Evolutionary conservation across 1,284 basidiomycete genomes (phyloP).

Genomic region (Apiotrichum siamense): DNA sequence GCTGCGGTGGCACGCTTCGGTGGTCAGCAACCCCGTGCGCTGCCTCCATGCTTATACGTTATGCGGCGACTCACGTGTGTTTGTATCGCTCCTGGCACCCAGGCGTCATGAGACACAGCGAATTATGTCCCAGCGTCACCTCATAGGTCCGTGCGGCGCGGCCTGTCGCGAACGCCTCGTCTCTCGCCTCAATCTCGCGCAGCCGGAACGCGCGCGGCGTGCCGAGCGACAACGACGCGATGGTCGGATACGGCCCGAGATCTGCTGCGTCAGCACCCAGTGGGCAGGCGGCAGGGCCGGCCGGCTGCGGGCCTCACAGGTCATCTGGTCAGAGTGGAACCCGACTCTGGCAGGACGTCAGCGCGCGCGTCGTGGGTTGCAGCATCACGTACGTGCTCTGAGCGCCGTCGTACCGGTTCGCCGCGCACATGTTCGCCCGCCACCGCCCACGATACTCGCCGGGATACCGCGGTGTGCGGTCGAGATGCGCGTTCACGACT

Average conservation of each 20-base stretch:
- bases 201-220: constrained; percentile 67
- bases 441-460: constrained; percentile 72
- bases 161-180: constrained; percentile 53
- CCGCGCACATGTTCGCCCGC: constrained; percentile 84
- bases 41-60: no score
- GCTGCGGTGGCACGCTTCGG: constrained; percentile 61
- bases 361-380: not conserved
- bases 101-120: constrained; percentile 86
- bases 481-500: constrained; percentile 68
- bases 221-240: constrained; percentile 89
- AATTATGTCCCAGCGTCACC: constrained; percentile 75
- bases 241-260: constrained; percentile 85
- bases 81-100: constrained; percentile 86
- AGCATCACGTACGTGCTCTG: constrained; percentile 53
- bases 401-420: constrained; percentile 79
- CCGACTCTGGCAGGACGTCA: constrained; percentile 68
- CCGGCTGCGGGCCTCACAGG: constrained; percentile 35
- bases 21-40: not conserved
- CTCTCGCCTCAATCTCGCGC: constrained; percentile 46
- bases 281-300: no score
- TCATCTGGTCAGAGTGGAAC: constrained; percentile 64
- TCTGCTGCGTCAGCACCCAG: no score
- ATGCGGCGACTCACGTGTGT: constrained; percentile 39
- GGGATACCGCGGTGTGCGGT: constrained; percentile 57
- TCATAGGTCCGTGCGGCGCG: constrained; percentile 66